Evolutionary conservation across 306 rosid species (phyloP).

Genomic region (Spatholobus suberectus): DNA sequence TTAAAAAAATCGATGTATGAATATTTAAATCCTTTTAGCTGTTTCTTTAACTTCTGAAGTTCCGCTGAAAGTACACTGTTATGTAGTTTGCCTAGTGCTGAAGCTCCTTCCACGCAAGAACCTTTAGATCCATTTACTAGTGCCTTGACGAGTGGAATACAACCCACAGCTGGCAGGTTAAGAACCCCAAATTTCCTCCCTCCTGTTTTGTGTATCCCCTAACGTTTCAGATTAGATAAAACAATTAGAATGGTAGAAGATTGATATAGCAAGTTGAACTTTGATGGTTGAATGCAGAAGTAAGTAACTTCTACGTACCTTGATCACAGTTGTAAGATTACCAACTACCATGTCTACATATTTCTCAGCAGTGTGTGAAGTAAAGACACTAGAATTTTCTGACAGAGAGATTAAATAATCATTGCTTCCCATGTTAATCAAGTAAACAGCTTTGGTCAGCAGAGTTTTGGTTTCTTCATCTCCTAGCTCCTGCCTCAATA

Average conservation of each 20-base stretch:
- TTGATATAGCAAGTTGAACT: not conserved
- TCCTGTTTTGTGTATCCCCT: slow-evolving; percentile 54
- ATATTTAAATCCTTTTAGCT: slow-evolving; percentile 59
- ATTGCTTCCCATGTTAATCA: slow-evolving; percentile 65
- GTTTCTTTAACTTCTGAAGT: slow-evolving; percentile 42
- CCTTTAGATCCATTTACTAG: slow-evolving; percentile 38
- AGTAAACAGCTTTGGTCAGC: slow-evolving; percentile 66
- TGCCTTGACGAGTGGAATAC: slow-evolving; percentile 37
- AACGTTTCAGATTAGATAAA: not conserved
- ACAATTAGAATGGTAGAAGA: not conserved
- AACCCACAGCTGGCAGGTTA: slow-evolving; percentile 42
- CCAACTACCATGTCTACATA: slow-evolving; percentile 70
- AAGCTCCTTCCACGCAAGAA: slow-evolving; percentile 36
- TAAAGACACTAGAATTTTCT: slow-evolving; percentile 42
- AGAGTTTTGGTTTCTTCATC: slow-evolving; percentile 46
- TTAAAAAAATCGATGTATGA: slow-evolving; percentile 41
- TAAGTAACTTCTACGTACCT: slow-evolving; percentile 47
- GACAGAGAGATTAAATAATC: slow-evolving; percentile 58
- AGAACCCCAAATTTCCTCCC: slow-evolving; percentile 61
- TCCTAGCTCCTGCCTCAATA: slow-evolving; percentile 54
- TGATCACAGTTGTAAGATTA: slow-evolving; percentile 59
- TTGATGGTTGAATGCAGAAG: not conserved
- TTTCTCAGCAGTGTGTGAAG: slow-evolving; percentile 46
- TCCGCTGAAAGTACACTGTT: slow-evolving; percentile 41
- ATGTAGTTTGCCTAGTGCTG: slow-evolving; percentile 43